Percentiles rank a stretch among this genome's conserved stretches.
Conservation (phyloP, 208 protist genomes). For the Naegleria lovaniensis region DNA sequence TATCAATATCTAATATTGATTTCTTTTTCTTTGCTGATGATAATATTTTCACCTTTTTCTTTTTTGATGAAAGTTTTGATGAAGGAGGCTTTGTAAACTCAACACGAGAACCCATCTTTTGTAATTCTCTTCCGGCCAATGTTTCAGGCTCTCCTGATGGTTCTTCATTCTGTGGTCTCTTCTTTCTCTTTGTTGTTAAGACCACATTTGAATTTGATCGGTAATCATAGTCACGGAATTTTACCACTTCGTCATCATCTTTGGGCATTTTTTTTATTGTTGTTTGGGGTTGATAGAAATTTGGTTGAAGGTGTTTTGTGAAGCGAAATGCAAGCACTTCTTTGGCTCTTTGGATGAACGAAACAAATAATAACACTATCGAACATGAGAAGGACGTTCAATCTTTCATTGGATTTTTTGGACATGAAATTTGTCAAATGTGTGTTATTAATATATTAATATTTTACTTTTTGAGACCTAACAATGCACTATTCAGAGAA, state of each 20-base stretch:
- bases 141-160: conserved; percentile 15
- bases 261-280: background rate
- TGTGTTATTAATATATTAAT: no score
- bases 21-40: background rate
- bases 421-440: no score
- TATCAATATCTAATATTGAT: background rate
- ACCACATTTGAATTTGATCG: background rate
- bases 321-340: no score
- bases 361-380: no score
- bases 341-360: no score
- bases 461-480: background rate
- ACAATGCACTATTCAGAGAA: background rate
- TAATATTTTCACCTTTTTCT: background rate
- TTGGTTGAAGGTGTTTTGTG: no score
- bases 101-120: background rate
- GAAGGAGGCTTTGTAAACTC: background rate
- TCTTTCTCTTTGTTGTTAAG: background rate
- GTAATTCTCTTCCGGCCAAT: background rate
- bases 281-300: no score
- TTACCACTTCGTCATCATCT: background rate
- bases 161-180: background rate
- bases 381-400: no score
- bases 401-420: no score
- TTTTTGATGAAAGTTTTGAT: background rate
- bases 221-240: background rate